Base-by-base conservation (phyloP, 768 basidiomycete species). In the Trametes cingulata region DNA sequence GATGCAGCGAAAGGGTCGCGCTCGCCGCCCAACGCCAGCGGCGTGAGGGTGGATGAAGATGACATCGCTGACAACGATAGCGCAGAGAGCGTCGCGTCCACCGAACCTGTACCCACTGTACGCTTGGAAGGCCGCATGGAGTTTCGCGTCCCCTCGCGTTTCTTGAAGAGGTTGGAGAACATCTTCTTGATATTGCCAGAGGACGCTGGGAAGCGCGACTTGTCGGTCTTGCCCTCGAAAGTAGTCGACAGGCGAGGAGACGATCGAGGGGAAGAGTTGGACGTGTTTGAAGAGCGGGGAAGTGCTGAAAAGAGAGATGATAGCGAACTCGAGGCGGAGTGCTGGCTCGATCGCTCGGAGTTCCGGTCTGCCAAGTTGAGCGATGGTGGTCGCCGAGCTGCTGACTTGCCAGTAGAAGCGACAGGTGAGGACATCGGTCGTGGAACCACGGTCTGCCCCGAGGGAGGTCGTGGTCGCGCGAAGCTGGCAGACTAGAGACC, bases 141-240 rank as follows among this genome's bases (percentile, higher is more conserved):
- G 40, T 24, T 49, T n/a, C 47, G 48, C 22, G 35, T 9, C 12
- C 53, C 48, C 12, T 63, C 61, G 24, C 57, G 57, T 13, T 58
- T 58, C 55, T 63, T 63, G 46, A 63, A 63, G 3, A 63, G 52
- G 46, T 63, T 63, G 39, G 61, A 43, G 52, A 63, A 63, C 52
- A 63, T 58, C 52, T 58, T 58, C 56, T 63, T 63, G 47, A 63
- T 25, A 46, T 63, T 63, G 20, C 56, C 61, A 10, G 61, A 58
- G 2, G 61, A 40, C 4, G 46, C 27, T 14, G 47, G 61, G 52
- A 63, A 63, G 19, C 56, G 52, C 1, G 52, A 22, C 36, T 63
- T 63, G 15, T 58, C 61, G 22, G 29, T 9, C 40, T 58, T 58
- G 52, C 37, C 36, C 19, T 58, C 57, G 22, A 52, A 62, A 10